Base-by-base conservation (phyloP, 805 yeast species). In the Saturnispora diversa region DNA sequence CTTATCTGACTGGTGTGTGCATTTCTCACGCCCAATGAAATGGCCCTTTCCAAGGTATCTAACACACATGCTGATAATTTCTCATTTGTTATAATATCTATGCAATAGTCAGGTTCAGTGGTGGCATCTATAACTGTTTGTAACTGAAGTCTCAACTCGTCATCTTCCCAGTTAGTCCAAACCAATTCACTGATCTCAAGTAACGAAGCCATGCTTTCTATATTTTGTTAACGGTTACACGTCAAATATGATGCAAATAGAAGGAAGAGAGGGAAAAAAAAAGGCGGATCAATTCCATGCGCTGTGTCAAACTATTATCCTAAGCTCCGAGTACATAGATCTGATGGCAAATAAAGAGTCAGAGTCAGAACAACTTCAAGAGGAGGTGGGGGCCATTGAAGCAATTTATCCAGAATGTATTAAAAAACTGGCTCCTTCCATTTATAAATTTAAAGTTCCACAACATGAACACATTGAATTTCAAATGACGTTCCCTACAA, bases 31-130 rank as follows among this genome's bases (percentile, higher is more conserved):
- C 90, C 85, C 42, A 85, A 71, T 46, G 71, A 74, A 20, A 66
- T 62, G 1, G 95, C 97, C 37, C 84, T 75, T 6, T 70, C 76
- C 46, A 84, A 62, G 0, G 97, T 97, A 7, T 88, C 88, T 96
- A 96, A 88, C 2, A 97, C 88, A 13, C 96, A 97, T 60, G 5
- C n/a, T 2, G 5, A 30, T 13, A 19, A 11, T 11, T 17, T 4
- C 13, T 13, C 21, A 19, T 30, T 11, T 11, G 15, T 17, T 11
- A 30, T 30, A n/a, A 19, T 4, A 4, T 30, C 33, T 11, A 30
- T 23, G 19, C 33, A 30, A 19, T 11, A 30, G 10, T n/a, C 7
- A 10, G 33, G 19, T 19, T 30, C 33, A 30, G 15, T 30, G 12
- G 33, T 11, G 5, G 17, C n/a, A 30, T 17, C 12, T 17, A 30